Conservation (phyloP, 371 early-diverging fungal genomes). For the Mucor racemosus region DNA sequence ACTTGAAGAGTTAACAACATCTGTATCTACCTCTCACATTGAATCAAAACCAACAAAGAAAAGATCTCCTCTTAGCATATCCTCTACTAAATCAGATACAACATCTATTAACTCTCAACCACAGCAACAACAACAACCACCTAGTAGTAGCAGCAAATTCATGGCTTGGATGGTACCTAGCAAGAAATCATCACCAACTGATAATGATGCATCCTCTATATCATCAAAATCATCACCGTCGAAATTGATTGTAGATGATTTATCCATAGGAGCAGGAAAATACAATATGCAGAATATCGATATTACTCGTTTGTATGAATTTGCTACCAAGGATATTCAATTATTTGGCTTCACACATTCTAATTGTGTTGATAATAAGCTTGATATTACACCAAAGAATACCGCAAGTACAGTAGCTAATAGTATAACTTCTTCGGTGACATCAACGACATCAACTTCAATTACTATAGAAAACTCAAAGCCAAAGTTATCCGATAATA, state of each 20-base stretch:
- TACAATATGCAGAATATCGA: constrained; percentile 17
- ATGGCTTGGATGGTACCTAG: constrained; percentile 33
- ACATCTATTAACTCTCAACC: constrained; percentile 3
- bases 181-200: constrained; percentile 8
- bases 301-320: constrained; percentile 30
- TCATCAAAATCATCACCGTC: constrained; percentile 8
- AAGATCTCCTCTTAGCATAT: background rate
- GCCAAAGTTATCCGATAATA: background rate
- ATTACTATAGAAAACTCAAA: background rate
- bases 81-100: constrained; percentile 16
- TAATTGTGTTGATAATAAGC: background rate
- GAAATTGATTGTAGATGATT: background rate
- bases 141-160: constrained; percentile 14
- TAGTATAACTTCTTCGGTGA: background rate
- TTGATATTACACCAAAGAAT: background rate
- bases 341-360: background rate
- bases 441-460: background rate
- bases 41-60: background rate
- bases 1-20: constrained; percentile 14
- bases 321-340: constrained; percentile 29
- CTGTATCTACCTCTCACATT: constrained; percentile 13
- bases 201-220: constrained; percentile 5
- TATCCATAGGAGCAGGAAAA: background rate
- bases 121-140: constrained; percentile 2
- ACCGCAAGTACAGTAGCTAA: background rate